A percentile compares a stretch with the other conserved stretches of the same genome.
Evolutionary conservation across 805 yeast species (phyloP).

Genomic region (Hanseniaspora guilliermondii): DNA sequence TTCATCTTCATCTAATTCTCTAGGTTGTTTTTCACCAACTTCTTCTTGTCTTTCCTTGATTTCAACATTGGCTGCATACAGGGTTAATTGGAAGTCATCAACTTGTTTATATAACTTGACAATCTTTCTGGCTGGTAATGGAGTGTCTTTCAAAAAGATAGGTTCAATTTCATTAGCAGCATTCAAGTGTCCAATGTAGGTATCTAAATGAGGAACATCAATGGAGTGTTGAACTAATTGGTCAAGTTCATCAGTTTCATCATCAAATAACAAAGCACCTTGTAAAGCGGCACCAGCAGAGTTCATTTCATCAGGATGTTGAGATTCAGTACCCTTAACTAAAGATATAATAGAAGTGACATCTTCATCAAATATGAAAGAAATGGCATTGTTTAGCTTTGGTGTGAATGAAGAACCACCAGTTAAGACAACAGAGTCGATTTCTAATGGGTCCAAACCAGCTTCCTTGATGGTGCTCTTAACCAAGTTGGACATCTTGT

Average conservation of each 20-base stretch:
- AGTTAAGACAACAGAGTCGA: constrained; percentile 79
- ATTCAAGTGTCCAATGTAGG: constrained; percentile 74
- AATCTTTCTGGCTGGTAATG: constrained; percentile 78
- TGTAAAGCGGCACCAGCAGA: constrained; percentile 95
- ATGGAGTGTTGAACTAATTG: constrained; percentile 69
- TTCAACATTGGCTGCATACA: constrained; percentile 77
- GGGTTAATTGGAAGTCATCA: constrained; percentile 52
- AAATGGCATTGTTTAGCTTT: constrained; percentile 67
- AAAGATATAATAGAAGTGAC: constrained; percentile 63
- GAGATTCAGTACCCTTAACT: constrained; percentile 58
- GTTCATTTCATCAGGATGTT: constrained; percentile 77
- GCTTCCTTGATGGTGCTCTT: constrained; percentile 70
- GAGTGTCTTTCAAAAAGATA: constrained; percentile 68
- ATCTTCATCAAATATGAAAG: constrained; percentile 67
- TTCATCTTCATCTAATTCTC: constrained; percentile 38
- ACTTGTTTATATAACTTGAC: constrained; percentile 48
- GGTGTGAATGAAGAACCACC: constrained; percentile 94
- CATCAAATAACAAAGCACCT: constrained; percentile 68
- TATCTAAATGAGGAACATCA: constrained; percentile 74
- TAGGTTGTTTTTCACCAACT: constrained; percentile 41
- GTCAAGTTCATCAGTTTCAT: constrained; percentile 65
- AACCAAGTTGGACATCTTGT: constrained; percentile 64
- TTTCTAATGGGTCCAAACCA: constrained; percentile 66
- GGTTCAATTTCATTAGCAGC: constrained; percentile 62
- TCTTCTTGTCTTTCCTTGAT: constrained; percentile 72